Evolutionary conservation across 768 basidiomycete species (phyloP), one percentile per base, ranked within the genome.

Genomic region (Steccherinum ochraceum): DNA sequence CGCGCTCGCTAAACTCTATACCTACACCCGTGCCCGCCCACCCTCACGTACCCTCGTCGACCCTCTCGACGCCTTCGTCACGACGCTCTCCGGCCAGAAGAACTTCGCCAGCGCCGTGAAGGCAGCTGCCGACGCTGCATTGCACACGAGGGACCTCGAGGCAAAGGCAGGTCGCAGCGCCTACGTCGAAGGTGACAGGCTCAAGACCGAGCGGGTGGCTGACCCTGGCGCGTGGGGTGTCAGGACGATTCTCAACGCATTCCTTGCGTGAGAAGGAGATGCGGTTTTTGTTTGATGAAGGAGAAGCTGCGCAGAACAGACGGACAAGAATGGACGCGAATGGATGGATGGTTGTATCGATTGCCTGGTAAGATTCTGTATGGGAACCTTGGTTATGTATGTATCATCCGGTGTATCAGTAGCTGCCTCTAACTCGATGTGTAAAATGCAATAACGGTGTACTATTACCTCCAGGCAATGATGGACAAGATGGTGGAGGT

Each of bases 151-250:
- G 58, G 71, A 88, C 50, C 65, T 92, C 0, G 80, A 83, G 39
- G 93, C 93, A 1, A 92, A 86, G 69, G 92, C 87, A 2, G 93
- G 93, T 3, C 71, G 93, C 57, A 92, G 89, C 58, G 88, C 89
- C 2, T 97, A 97, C 68, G 80, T 95, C 35, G 87, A 85, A 54
- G 77, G 81, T 13, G 76, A 79, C 40, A 70, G 80, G 56, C 70
- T 94, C 49, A 80, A 70, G 63, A 68, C 75, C 49, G 74, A 85
- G 64, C 73, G 69, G 35, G 75, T 89, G 19, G 69, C 91, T 2
- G 93, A 97, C 69, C 92, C 93, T 0, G 93, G 93, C 30, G 93
- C 93, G 24, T 92, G 91, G 89, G 92, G 91, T 42, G 81, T 95
- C 50, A 87, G 84, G 61, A 75, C 77, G 7, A 79, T 91, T 51